These are phyloP conservation scores for Ajuga chamaepitys DNA, from an alignment of 257 asterid species.

Conservation along the genomic window DNA sequence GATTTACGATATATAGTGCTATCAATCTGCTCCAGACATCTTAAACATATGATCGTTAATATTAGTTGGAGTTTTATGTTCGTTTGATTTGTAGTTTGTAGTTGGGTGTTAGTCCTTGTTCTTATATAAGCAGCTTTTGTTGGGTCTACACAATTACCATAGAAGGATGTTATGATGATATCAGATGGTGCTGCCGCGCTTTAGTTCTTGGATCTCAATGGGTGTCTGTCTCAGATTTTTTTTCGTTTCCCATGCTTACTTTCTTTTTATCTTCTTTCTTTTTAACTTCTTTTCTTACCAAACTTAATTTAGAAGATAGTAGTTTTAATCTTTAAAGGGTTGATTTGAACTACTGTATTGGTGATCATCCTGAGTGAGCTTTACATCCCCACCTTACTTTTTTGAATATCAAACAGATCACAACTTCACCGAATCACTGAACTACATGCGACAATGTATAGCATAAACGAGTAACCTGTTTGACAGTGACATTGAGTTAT, in stretches of 20 bases:
- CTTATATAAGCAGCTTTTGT: background rate
- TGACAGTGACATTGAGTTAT: background rate
- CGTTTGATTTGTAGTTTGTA: background rate
- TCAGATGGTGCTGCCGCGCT: background rate
- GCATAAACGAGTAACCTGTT: background rate
- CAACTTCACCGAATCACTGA: slow-evolving; percentile 4
- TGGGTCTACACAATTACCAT: background rate
- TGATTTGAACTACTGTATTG: background rate
- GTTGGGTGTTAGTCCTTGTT: background rate
- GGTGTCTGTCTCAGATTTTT: background rate
- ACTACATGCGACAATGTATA: background rate
- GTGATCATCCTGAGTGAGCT: background rate
- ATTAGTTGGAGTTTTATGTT: background rate
- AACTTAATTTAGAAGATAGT: background rate
- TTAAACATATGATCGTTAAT: background rate
- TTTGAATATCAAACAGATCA: background rate
- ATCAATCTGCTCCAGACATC: background rate
- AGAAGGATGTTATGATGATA: background rate
- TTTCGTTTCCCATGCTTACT: background rate
- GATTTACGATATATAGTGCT: background rate
- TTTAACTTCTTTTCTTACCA: background rate
- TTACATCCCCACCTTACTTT: background rate
- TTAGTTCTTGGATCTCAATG: background rate
- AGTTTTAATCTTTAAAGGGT: background rate
- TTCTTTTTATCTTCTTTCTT: background rate